A percentile compares a stretch with the other conserved stretches of the same genome.
Evolutionary conservation across 495 filamentous ascomycete species (phyloP).

Genomic region (Acidiella bohemica): DNA sequence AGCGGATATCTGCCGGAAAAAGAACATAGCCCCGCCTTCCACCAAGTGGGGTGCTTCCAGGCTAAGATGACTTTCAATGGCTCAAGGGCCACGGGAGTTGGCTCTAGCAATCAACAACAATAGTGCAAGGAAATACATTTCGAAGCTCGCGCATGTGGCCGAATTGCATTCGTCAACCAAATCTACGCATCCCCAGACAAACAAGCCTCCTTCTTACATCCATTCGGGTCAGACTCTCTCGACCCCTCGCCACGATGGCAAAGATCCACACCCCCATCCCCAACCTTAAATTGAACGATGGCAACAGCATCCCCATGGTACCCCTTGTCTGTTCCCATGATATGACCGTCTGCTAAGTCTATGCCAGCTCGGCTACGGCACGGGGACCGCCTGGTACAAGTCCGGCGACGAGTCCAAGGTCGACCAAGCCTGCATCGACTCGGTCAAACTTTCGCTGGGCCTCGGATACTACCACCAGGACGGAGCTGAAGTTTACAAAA

Average conservation of each 20-base stretch:
- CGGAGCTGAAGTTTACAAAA: slow-evolving; percentile 71
- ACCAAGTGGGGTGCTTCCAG: too few species aligned
- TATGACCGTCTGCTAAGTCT: neutral
- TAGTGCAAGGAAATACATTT: too few species aligned
- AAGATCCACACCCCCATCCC: slow-evolving; percentile 34
- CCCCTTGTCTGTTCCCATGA: slow-evolving; percentile 3
- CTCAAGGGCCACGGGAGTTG: too few species aligned
- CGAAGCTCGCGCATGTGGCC: too few species aligned
- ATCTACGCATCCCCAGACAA: too few species aligned
- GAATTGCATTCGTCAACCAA: too few species aligned
- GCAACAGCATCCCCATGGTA: slow-evolving; percentile 59
- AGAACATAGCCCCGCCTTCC: too few species aligned
- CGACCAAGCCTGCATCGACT: slow-evolving; percentile 42
- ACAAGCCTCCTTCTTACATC: too few species aligned
- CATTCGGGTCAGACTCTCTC: too few species aligned
- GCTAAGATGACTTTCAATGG: too few species aligned
- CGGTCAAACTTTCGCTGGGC: slow-evolving; percentile 53
- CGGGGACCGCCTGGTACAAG: slow-evolving; percentile 50
- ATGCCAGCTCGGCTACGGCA: slow-evolving; percentile 57
- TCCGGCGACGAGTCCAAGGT: slow-evolving; percentile 27
- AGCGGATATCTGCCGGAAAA: too few species aligned
- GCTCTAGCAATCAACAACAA: too few species aligned
- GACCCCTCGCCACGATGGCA: slow-evolving; percentile 33
- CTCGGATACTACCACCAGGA: slow-evolving; percentile 66
- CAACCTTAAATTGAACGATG: slow-evolving; percentile 54